These are phyloP conservation scores for Rhododendron vialii DNA, from an alignment of 148 eudicot species.

Conservation along the genomic window DNA sequence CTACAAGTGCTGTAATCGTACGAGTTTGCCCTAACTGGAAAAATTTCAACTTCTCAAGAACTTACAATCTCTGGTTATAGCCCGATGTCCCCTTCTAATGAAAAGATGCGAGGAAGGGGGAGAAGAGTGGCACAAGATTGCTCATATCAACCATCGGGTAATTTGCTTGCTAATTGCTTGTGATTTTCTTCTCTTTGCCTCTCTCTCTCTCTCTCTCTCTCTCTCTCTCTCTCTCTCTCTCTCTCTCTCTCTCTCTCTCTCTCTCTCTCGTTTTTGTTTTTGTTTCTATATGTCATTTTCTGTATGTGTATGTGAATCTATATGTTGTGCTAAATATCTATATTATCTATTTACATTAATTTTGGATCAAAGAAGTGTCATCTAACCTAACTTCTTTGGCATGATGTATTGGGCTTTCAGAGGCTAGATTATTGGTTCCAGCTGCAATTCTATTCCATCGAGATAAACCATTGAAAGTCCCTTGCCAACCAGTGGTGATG, in stretches of 20 bases:
- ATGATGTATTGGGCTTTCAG: neutral
- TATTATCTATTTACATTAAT: too few species aligned
- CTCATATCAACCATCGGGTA: neutral
- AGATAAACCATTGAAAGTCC: neutral
- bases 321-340: too few species aligned
- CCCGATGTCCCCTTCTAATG: neutral
- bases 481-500: neutral
- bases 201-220: too few species aligned
- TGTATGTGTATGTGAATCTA: too few species aligned
- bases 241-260: too few species aligned
- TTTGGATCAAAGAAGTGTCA: neutral
- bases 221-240: too few species aligned
- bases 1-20: too few species aligned
- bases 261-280: too few species aligned
- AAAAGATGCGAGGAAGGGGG: neutral
- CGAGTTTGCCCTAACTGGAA: neutral
- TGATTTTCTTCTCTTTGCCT: too few species aligned
- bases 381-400: neutral
- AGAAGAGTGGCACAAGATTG: neutral
- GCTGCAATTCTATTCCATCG: neutral
- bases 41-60: neutral
- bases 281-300: neutral
- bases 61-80: neutral
- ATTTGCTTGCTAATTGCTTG: neutral
- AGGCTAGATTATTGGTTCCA: neutral